phyloP scores from a whole-genome alignment of 176 grass and related monocot species.

The Carex myosuroides region DNA sequence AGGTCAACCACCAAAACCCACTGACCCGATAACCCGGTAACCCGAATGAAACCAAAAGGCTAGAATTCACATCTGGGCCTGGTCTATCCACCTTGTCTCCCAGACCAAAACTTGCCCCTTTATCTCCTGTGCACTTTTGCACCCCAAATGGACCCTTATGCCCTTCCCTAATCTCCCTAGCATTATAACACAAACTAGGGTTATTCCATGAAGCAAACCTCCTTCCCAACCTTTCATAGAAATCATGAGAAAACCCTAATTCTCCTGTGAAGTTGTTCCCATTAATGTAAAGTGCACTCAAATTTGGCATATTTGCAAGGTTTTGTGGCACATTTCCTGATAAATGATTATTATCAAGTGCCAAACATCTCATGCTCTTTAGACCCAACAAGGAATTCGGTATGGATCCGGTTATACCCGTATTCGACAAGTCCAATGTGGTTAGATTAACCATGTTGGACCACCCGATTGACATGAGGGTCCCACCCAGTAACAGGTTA shows the following conservation, averaged over 20 bases:
- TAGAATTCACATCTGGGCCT: slow-evolving; percentile 45
- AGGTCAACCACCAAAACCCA: slow-evolving; percentile 24
- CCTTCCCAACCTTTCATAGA: slow-evolving; percentile 69
- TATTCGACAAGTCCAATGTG: slow-evolving; percentile 60
- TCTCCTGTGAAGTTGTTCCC: slow-evolving; percentile 73
- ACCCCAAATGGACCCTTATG: slow-evolving; percentile 32
- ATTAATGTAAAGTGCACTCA: slow-evolving; percentile 78
- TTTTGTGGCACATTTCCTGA: slow-evolving; percentile 39
- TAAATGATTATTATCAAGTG: slow-evolving; percentile 67
- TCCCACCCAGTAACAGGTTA: slow-evolving; percentile 60
- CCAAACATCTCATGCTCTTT: slow-evolving; percentile 53
- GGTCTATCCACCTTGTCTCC: slow-evolving; percentile 6
- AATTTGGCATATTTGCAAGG: slow-evolving; percentile 45
- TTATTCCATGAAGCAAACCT: slow-evolving; percentile 92
- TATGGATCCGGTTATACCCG: slow-evolving; percentile 36
- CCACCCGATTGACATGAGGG: slow-evolving; percentile 28
- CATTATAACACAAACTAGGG: slow-evolving; percentile 55
- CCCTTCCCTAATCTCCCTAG: slow-evolving; percentile 16
- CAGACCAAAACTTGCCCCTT: background rate
- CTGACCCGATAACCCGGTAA: background rate
- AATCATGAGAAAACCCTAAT: slow-evolving; percentile 51
- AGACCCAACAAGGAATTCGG: slow-evolving; percentile 51
- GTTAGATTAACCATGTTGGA: slow-evolving; percentile 38
- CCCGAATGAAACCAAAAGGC: slow-evolving; percentile 17
- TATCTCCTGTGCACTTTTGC: slow-evolving; percentile 35